Conservation (phyloP, 805 yeast species). For the Candida sphagnicola region DNA sequence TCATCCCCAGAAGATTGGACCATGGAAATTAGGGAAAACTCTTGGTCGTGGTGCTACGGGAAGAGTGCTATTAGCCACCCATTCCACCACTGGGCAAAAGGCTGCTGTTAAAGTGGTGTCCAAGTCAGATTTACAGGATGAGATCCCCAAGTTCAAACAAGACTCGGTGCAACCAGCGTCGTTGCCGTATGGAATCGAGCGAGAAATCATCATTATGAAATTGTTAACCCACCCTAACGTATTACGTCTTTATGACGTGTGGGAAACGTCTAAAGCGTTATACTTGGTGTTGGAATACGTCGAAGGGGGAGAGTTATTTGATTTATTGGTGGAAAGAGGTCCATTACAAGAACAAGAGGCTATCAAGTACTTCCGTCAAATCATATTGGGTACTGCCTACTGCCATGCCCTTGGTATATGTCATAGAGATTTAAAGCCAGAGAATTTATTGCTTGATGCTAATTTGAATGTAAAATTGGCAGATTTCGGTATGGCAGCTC, state of each 20-base stretch:
- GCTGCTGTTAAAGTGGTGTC: conserved; percentile 85
- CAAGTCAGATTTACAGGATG: conserved; percentile 49
- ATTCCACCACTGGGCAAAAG: conserved; percentile 62
- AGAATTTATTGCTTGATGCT: conserved; percentile 66
- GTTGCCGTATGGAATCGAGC: conserved; percentile 90
- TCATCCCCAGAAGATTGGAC: conserved; percentile 62
- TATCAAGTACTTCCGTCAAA: conserved; percentile 71
- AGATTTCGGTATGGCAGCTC: conserved; percentile 88
- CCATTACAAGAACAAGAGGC: conserved; percentile 72
- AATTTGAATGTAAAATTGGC: conserved; percentile 71
- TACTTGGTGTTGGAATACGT: conserved; percentile 77
- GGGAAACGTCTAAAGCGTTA: conserved; percentile 93
- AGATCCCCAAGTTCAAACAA: conserved; percentile 12
- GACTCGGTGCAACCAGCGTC: conserved; percentile 44
- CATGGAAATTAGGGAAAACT: conserved; percentile 78
- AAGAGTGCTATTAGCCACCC: conserved; percentile 70
- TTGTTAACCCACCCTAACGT: conserved; percentile 90
- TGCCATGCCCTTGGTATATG: conserved; percentile 78
- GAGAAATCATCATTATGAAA: conserved; percentile 97
- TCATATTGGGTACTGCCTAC: conserved; percentile 72
- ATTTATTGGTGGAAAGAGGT: conserved; percentile 66
- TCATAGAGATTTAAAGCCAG: conserved; percentile 82
- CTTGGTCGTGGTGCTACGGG: conserved; percentile 84
- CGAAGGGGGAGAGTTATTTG: conserved; percentile 86
- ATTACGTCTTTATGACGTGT: conserved; percentile 89